Evolutionary conservation across 2,329 filamentous ascomycete species (phyloP).

Genomic region (Botrytis galanthina): DNA sequence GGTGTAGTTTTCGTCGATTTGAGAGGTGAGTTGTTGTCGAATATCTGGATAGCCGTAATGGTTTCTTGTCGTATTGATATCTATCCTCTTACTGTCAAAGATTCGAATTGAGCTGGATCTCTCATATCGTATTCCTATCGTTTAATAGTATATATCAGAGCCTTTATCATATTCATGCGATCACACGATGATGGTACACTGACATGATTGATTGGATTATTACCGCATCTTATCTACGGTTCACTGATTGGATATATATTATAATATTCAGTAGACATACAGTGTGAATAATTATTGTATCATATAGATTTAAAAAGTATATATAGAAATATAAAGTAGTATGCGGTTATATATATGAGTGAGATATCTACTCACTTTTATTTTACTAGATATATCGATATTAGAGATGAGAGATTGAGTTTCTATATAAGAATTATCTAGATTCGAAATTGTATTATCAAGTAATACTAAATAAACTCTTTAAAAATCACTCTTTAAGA

Average conservation of each 20-base stretch:
- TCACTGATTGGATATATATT: no score
- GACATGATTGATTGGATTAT: no score
- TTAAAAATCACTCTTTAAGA: no score
- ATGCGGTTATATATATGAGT: not conserved
- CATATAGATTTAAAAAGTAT: accelerated
- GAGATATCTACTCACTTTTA: not conserved
- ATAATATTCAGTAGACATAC: no score
- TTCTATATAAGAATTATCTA: not conserved
- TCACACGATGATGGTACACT: no score
- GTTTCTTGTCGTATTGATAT: no score
- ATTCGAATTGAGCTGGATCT: not conserved
- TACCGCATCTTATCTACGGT: no score
- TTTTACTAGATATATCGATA: not conserved
- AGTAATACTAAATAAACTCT: no score
- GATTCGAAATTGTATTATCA: not conserved
- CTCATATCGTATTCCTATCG: no score
- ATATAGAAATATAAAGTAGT: not conserved
- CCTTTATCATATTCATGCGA: no score
- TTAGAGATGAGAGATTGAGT: not conserved
- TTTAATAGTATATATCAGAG: no score
- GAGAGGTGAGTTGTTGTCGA: not conserved
- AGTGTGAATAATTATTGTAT: accelerated
- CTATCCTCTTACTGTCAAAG: not conserved
- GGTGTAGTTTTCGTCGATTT: not conserved
- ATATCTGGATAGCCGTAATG: not conserved